These are phyloP conservation scores for Lophiostoma macrostomum DNA, from an alignment of 495 filamentous ascomycete species.

Conservation along the genomic window DNA sequence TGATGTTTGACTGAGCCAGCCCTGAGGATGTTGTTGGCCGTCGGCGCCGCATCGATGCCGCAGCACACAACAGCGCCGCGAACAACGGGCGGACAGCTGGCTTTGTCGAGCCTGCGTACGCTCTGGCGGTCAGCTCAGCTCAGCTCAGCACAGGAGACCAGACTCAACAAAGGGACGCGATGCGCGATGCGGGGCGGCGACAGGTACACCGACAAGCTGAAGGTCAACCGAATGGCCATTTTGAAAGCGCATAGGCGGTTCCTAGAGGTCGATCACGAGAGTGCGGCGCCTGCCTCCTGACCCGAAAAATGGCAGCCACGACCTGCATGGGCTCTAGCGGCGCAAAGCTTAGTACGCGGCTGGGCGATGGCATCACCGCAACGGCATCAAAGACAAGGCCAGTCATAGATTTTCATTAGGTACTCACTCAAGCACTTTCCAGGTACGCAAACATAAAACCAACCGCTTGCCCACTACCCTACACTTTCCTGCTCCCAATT, in stretches of 20 bases:
- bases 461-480: background rate
- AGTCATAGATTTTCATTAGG: conserved; percentile 28
- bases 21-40: too few species aligned
- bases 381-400: background rate
- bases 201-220: background rate
- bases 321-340: conserved; percentile 4
- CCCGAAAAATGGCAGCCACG: conserved; percentile 13
- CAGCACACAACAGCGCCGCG: too few species aligned
- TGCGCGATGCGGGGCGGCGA: background rate
- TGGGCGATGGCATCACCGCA: conserved; percentile 17
- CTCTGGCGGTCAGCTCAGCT: too few species aligned
- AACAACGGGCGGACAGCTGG: too few species aligned
- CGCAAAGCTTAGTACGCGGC: conserved; percentile 8
- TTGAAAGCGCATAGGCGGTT: background rate
- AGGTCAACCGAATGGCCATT: background rate
- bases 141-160: too few species aligned
- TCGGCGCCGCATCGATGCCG: too few species aligned
- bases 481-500: background rate
- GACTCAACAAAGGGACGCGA: too few species aligned
- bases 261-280: conserved; percentile 16
- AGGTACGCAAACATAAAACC: background rate
- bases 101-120: too few species aligned
- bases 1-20: too few species aligned
- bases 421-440: background rate
- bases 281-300: conserved; percentile 21